phyloP scores from a whole-genome alignment of 73 alveolate species.

The Blepharisma stoltei region DNA sequence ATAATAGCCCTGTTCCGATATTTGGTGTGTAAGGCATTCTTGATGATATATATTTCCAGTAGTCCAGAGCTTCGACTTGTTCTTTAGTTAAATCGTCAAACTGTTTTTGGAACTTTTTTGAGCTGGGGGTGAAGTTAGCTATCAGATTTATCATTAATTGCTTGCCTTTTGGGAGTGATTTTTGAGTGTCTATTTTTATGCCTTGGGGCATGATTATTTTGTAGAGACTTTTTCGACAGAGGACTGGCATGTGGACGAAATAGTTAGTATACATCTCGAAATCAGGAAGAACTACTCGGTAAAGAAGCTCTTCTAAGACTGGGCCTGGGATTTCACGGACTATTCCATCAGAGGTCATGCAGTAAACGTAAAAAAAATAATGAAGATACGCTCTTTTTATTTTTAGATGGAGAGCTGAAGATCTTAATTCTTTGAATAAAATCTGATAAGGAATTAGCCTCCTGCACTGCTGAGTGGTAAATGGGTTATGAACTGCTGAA shows the following conservation, averaged over 20 bases:
- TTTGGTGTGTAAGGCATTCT: slow-evolving; percentile 11
- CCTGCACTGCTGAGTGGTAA: slow-evolving; percentile 20
- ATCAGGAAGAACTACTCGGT: neutral
- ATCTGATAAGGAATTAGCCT: neutral
- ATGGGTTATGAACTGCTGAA: neutral
- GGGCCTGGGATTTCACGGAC: neutral
- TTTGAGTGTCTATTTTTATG: neutral
- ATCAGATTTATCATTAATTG: neutral
- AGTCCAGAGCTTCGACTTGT: slow-evolving; percentile 22
- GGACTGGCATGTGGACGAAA: neutral
- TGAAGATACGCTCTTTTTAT: slow-evolving; percentile 19
- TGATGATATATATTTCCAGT: slow-evolving; percentile 11
- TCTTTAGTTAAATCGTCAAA: slow-evolving; percentile 12
- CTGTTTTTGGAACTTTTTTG: slow-evolving; percentile 12
- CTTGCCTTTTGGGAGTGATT: neutral
- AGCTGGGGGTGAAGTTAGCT: too few relatives aligned
- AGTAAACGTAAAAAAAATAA: neutral
- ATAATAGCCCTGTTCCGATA: neutral
- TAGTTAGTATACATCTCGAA: neutral
- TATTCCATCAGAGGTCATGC: neutral
- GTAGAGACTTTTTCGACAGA: neutral
- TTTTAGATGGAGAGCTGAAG: neutral
- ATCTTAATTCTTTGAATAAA: neutral
- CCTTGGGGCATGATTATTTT: neutral
- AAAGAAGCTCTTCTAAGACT: neutral